Base-by-base conservation (phyloP, 176 grass and related monocot species). In the Cenchrus fungigraminus region DNA sequence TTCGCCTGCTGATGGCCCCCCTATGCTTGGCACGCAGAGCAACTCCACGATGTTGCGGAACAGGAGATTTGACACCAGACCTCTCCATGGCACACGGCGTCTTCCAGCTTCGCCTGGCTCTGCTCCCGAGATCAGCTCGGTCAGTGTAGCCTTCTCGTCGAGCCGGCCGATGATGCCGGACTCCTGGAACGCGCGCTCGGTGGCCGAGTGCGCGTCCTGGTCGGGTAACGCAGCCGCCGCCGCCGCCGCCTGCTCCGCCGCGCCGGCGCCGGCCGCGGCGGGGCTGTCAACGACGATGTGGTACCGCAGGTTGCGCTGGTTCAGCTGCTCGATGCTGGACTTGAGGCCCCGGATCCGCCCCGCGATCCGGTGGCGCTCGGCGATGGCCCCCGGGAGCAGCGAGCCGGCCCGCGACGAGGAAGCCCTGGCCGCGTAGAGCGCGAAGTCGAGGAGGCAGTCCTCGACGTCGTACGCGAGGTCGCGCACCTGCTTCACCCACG, bases 401-500 rank as follows among this genome's bases (percentile, higher is more conserved):
- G 56, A 1, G 9, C 9, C 20, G n/a, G 46, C 12, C 31, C 4
- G 50, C 6, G 58, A 66, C 16, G 70, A 74, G 16, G 69, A 49
- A 6, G 62, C 13, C 17, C 29, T 46, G 62, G n/a, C 51, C 10
- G 55, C 40, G 70, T 76, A 85, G 43, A 80, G 67, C 3, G 50
- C 78, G 77, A 85, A 71, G 62, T 85, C 66, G 19, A 83, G 73
- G 47, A 90, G 80, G 68, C 66, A 79, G 50, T 87, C 89, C 84
- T 90, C 89, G 74, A 83, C 59, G 72, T 87, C 89, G 74, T 74
- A 80, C 4, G 74, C 74, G 19, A 83, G 60, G 11, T 90, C 84
- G 22, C 79, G 78, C 28, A 90, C 88, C 68, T 86, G 84, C 73
- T 83, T 83, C 74, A 86, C 54, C 74, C 74, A 79, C 51, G 64